A percentile compares a stretch with the other conserved stretches of the same genome.
Conservation (phyloP, 2,329 filamentous ascomycete species). For the Fusarium robinianum region DNA sequence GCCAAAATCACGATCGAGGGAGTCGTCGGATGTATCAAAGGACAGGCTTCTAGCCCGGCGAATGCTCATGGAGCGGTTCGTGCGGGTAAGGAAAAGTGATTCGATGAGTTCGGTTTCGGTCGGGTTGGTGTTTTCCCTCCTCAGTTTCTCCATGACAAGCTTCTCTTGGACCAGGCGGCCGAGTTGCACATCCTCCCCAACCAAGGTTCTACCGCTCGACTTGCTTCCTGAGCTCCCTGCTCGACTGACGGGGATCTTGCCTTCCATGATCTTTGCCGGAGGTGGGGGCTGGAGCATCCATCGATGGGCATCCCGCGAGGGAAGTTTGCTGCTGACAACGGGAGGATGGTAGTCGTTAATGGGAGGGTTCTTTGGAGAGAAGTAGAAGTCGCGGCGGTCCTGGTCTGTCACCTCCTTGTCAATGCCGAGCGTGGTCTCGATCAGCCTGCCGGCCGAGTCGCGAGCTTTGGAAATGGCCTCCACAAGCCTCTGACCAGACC, state of each 20-base stretch:
- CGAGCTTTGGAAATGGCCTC: slow-evolving; percentile 64
- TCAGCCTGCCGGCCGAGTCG: slow-evolving; percentile 57
- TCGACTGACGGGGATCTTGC: slow-evolving; percentile 72
- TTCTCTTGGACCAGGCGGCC: slow-evolving; percentile 51
- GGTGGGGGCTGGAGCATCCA: slow-evolving; percentile 96
- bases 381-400: slow-evolving; percentile 64
- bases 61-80: slow-evolving; percentile 40
- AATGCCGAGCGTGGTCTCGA: slow-evolving; percentile 57
- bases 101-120: slow-evolving; percentile 53
- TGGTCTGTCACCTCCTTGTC: slow-evolving; percentile 58
- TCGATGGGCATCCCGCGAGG: slow-evolving; percentile 69
- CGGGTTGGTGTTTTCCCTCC: slow-evolving; percentile 44
- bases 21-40: slow-evolving; percentile 44
- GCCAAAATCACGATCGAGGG: slow-evolving; percentile 38
- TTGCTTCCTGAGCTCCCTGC: slow-evolving; percentile 62
- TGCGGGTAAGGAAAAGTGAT: slow-evolving; percentile 45
- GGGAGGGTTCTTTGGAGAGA: slow-evolving; percentile 66
- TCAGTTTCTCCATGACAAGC: slow-evolving; percentile 52
- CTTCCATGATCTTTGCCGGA: slow-evolving; percentile 88
- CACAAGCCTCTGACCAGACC: slow-evolving; percentile 60
- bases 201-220: slow-evolving; percentile 51
- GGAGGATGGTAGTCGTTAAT: slow-evolving; percentile 87
- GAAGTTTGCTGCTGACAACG: slow-evolving; percentile 76
- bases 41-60: slow-evolving; percentile 46
- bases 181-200: slow-evolving; percentile 48